These are phyloP conservation scores for Cutaneotrichosporon cyanovorans DNA, from an alignment of 1,284 basidiomycete genomes.

Conservation along the genomic window DNA sequence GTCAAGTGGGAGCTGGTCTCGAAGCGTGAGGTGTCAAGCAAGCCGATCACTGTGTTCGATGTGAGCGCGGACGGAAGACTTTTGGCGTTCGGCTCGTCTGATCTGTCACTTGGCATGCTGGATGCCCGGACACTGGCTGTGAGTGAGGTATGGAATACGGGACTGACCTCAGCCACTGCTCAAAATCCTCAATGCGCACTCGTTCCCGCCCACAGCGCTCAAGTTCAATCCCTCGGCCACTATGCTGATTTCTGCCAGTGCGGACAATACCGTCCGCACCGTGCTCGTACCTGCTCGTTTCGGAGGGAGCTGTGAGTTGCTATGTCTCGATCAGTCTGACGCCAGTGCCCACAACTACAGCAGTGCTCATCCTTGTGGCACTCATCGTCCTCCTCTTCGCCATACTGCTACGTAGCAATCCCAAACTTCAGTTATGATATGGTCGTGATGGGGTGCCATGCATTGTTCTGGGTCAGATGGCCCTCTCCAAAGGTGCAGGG, in stretches of 20 bases:
- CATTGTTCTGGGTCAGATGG: too few species aligned
- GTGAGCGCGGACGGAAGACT: constrained; percentile 78
- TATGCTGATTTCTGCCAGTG: constrained; percentile 83
- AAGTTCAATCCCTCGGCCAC: constrained; percentile 75
- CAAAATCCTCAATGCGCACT: constrained; percentile 85
- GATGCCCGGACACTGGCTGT: constrained; percentile 74
- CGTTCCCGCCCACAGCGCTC: constrained; percentile 85
- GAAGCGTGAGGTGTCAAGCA: constrained; percentile 55
- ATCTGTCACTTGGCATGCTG: constrained; percentile 74
- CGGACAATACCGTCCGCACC: constrained; percentile 80
- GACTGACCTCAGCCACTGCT: constrained; percentile 59
- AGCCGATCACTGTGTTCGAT: constrained; percentile 77
- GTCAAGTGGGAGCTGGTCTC: constrained; percentile 43
- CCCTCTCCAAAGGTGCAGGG: too few species aligned
- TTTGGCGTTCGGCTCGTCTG: constrained; percentile 80
- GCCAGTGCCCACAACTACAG: not conserved
- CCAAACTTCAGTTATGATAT: not conserved
- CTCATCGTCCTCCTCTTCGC: constrained; percentile 6
- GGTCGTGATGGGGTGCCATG: not conserved
- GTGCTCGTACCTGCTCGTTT: constrained; percentile 59
- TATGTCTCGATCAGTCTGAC: constrained; percentile 8
- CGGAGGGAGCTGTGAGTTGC: constrained; percentile 32
- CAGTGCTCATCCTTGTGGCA: constrained; percentile 7
- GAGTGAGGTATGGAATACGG: constrained; percentile 55
- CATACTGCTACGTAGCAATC: constrained; percentile 4